phyloP scores from a whole-genome alignment of 768 basidiomycete species.

The Suillus hirtellus region DNA sequence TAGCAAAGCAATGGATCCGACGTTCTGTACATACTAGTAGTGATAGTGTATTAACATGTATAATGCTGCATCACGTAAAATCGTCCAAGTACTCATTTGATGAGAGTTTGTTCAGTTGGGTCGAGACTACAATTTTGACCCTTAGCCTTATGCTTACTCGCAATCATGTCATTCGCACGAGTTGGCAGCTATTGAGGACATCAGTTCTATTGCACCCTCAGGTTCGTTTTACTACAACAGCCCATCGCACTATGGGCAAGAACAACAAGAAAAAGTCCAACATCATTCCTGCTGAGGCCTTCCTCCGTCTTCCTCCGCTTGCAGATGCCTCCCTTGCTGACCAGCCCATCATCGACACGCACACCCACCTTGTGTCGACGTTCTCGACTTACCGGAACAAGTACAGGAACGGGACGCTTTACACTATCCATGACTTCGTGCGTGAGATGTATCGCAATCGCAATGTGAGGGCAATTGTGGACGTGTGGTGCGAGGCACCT shows the following conservation, averaged over 20 bases:
- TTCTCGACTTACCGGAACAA: slow-evolving; percentile 60
- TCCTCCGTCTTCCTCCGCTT: slow-evolving; percentile 35
- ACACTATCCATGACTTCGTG: slow-evolving; percentile 69
- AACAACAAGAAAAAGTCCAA: slow-evolving; percentile 33
- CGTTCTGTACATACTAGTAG: background rate
- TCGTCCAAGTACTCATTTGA: background rate
- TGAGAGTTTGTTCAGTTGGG: background rate
- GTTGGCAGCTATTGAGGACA: background rate
- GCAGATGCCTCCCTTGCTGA: slow-evolving; percentile 14
- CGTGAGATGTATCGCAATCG: slow-evolving; percentile 57
- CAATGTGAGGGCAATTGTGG: slow-evolving; percentile 67
- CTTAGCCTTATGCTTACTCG: slow-evolving; percentile 6
- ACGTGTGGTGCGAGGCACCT: slow-evolving; percentile 89
- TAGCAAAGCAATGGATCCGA: background rate
- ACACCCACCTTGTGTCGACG: slow-evolving; percentile 81
- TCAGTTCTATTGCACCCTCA: slow-evolving; percentile 13
- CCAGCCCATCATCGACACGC: slow-evolving; percentile 71
- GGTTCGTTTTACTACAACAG: slow-evolving; percentile 41
- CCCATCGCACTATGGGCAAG: slow-evolving; percentile 42
- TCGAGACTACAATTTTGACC: background rate
- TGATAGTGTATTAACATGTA: background rate
- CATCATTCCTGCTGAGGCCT: slow-evolving; percentile 31
- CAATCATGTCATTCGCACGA: slow-evolving; percentile 10
- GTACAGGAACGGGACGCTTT: slow-evolving; percentile 57
- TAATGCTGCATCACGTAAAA: background rate